Conservation (phyloP, 148 eudicot genomes). For the Suaeda aralocaspica region DNA sequence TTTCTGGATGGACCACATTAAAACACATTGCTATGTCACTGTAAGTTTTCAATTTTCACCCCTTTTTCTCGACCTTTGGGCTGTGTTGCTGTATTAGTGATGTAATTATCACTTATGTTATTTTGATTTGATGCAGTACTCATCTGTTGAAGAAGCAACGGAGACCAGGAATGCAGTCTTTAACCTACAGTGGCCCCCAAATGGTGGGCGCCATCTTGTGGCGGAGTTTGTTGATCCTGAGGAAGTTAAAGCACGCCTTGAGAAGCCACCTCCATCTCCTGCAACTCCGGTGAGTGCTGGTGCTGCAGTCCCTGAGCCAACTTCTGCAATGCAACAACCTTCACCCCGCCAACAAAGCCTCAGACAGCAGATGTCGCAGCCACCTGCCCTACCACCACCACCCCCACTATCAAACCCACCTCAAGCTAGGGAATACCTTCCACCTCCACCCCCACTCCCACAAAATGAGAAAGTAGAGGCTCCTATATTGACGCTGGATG, state of each 20-base stretch:
- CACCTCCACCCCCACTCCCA: constrained; percentile 49
- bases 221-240: constrained; percentile 93
- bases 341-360: constrained; percentile 48
- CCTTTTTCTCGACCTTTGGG: background rate
- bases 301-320: constrained; percentile 28
- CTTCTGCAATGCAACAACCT: constrained; percentile 37
- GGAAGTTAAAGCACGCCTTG: constrained; percentile 63
- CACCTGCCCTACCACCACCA: constrained; percentile 61
- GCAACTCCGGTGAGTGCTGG: constrained; percentile 41
- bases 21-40: constrained; percentile 91
- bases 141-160: constrained; percentile 80
- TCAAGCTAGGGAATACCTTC: constrained; percentile 50
- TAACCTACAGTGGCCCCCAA: constrained; percentile 91
- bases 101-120: background rate
- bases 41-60: constrained; percentile 39
- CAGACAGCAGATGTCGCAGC: constrained; percentile 45
- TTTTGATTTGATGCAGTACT: constrained; percentile 48
- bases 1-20: constrained; percentile 98
- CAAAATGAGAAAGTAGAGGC: constrained; percentile 62
- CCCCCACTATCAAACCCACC: constrained; percentile 64
- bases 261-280: constrained; percentile 48
- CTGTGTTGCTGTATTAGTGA: background rate
- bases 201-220: constrained; percentile 71
- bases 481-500: constrained; percentile 85
- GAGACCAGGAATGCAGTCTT: constrained; percentile 82